These are phyloP conservation scores for Pistacia integerrima DNA, from an alignment of 345 rosid genomes.

Conservation along the genomic window DNA sequence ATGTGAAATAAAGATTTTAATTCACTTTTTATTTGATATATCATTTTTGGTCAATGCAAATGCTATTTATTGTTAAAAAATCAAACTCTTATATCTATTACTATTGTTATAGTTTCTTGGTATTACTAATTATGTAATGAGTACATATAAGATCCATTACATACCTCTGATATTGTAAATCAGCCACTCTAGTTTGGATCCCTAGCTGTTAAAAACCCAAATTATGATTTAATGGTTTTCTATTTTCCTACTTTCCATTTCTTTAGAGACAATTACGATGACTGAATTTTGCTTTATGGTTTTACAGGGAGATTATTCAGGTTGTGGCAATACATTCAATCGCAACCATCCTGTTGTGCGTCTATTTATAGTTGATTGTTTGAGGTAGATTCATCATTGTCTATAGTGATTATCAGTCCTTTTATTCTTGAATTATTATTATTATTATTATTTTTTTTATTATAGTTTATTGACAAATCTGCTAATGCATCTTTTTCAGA, in stretches of 20 bases:
- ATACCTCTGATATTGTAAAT: neutral
- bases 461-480: no score
- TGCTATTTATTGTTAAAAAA: no score
- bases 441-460: no score
- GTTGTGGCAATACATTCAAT: conserved; percentile 96
- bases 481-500: no score
- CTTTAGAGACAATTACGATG: neutral
- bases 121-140: no score
- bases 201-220: neutral
- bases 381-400: conserved; percentile 56
- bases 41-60: no score
- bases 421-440: no score
- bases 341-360: conserved; percentile 98
- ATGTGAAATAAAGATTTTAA: no score
- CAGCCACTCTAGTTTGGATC: neutral
- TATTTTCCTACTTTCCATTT: neutral
- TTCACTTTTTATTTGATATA: no score
- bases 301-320: conserved; percentile 93
- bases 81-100: no score
- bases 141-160: no score
- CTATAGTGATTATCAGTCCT: neutral
- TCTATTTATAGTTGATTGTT: conserved; percentile 81
- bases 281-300: conserved; percentile 15
- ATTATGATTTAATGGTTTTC: neutral
- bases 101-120: no score